Base-by-base conservation (phyloP, 148 eudicot genomes). In the Rhododendron henanense region DNA sequence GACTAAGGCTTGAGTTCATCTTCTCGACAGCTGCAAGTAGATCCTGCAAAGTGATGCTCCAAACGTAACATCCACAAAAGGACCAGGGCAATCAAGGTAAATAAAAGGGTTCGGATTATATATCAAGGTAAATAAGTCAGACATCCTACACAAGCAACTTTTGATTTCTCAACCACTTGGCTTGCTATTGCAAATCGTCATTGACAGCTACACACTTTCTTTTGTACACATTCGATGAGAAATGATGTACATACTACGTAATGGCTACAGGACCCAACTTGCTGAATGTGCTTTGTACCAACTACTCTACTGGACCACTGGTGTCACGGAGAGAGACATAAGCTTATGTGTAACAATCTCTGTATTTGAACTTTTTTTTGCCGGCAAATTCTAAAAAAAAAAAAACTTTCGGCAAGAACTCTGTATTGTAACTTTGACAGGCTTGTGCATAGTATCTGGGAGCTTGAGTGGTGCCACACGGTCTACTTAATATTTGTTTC, bases 21-120 rank as follows among this genome's bases (percentile, higher is more conserved):
- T 92, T 96, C 83, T 92, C 97, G 85, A 92, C 92, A 63, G 95
- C 97, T 87, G 84, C 87, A 51, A 90, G 92, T 50, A 96, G 86
- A 90, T 94, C 95, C 97, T 96, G 86, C 83, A 87, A 45, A 85
- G 23, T 50, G 50, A 85, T 33, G 61, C 48, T 73, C 63, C 19
- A 41, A 50, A 75, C 18, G 11, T 81, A 74, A 61, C 6, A 33
- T 50, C 79, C n/a, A 71, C 31, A 5, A 74, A 50, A 74, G 59
- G 13, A n/a, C 23, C 85, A 10, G 13, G 75, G 47, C 11, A 83
- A 67, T n/a, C 39, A 67, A 25, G 44, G 39, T 28, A 47, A 47
- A 63, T 35, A 37, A 67, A 67, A 83, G 25, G 44, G 59, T 76
- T 83, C 1, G 18, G 37, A 69, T 28, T 25, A 33, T 69, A 10